Conservation (phyloP, 495 filamentous ascomycete genomes). For the Annulohypoxylon maeteangense region DNA sequence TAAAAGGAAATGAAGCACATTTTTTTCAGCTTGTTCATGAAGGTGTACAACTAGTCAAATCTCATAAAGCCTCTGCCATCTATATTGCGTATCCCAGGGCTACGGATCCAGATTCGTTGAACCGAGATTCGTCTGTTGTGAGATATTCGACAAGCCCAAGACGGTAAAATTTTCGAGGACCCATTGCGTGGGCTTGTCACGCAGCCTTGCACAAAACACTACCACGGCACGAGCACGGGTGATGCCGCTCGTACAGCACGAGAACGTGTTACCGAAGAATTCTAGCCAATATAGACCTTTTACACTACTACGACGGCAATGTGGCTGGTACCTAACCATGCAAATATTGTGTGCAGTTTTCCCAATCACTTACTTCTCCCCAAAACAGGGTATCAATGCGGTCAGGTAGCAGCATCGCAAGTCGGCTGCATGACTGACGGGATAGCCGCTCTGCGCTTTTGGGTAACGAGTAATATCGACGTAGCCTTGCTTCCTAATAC, state of each 20-base stretch:
- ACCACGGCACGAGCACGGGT: constrained; percentile 34
- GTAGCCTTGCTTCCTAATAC: constrained; percentile 19
- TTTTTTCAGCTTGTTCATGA: background rate
- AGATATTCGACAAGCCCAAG: constrained; percentile 30
- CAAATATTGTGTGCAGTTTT: constrained; percentile 28
- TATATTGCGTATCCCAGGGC: constrained; percentile 30
- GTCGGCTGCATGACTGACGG: constrained; percentile 28
- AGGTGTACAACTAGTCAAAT: constrained; percentile 7
- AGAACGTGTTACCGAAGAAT: constrained; percentile 32
- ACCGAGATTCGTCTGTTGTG: constrained; percentile 39
- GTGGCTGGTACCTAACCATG: constrained; percentile 27
- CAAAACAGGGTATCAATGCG: constrained; percentile 10
- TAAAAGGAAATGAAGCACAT: background rate
- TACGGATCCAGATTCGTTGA: constrained; percentile 40
- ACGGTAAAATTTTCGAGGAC: constrained; percentile 12
- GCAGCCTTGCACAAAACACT: constrained; percentile 34
- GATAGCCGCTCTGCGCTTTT: constrained; percentile 24
- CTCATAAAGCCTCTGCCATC: constrained; percentile 19
- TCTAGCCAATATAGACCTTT: constrained; percentile 7
- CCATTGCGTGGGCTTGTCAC: constrained; percentile 27
- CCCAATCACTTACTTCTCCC: background rate
- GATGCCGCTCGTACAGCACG: constrained; percentile 36
- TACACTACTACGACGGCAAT: constrained; percentile 15
- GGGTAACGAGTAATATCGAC: constrained; percentile 30
- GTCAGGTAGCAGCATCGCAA: constrained; percentile 31